Evolutionary conservation across 1,284 basidiomycete species (phyloP).

Genomic region (Meripilus lineatus): DNA sequence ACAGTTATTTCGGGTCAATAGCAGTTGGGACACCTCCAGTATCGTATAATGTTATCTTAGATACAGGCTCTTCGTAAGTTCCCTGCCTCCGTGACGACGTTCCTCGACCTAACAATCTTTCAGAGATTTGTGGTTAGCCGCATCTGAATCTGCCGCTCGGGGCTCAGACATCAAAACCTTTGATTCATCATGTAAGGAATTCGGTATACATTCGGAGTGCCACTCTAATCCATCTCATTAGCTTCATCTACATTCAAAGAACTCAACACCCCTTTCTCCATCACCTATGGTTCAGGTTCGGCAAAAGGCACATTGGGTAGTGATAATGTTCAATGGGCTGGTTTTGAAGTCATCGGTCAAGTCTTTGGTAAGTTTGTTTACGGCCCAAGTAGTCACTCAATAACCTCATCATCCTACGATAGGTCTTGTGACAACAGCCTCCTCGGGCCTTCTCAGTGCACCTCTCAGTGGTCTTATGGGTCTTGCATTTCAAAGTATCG

Average conservation of each 20-base stretch:
- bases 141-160: slow-evolving; percentile 6
- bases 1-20: slow-evolving; percentile 36
- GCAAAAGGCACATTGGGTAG: slow-evolving; percentile 30
- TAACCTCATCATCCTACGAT: background rate
- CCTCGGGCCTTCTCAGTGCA: slow-evolving; percentile 19
- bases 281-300: slow-evolving; percentile 30
- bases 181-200: slow-evolving; percentile 14
- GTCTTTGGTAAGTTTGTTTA: slow-evolving; percentile 31
- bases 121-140: slow-evolving; percentile 28
- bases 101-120: background rate
- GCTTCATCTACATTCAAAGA: slow-evolving; percentile 24
- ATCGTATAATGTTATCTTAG: slow-evolving; percentile 37
- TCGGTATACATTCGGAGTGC: background rate
- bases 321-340: slow-evolving; percentile 39
- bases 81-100: slow-evolving; percentile 2
- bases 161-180: slow-evolving; percentile 19
- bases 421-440: slow-evolving; percentile 26
- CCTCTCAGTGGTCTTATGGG: slow-evolving; percentile 35
- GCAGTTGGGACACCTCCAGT: slow-evolving; percentile 37
- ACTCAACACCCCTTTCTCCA: slow-evolving; percentile 20
- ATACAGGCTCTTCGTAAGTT: slow-evolving; percentile 55
- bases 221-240: slow-evolving; percentile 5
- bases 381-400: slow-evolving; percentile 13
- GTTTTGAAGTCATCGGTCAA: slow-evolving; percentile 37
- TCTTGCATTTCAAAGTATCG: slow-evolving; percentile 32